Evolutionary conservation across 768 basidiomycete species (phyloP).

Genomic region (Crassisporium funariophilum): DNA sequence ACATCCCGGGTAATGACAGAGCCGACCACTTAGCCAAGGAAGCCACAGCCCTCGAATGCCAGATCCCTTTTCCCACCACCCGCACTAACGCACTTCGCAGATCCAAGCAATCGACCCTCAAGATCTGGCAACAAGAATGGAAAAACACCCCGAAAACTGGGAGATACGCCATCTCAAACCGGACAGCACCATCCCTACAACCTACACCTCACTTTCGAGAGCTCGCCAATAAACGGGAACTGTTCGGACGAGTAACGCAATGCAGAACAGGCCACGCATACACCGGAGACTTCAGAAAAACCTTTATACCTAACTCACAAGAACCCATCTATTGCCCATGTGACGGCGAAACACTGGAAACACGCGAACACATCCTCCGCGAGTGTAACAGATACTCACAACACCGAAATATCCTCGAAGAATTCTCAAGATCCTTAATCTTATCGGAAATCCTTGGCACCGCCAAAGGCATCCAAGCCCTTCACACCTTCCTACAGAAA

Average conservation of each 20-base stretch:
- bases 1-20: constrained; percentile 22
- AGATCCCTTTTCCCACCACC: constrained; percentile 8
- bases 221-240: constrained; percentile 16
- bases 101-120: constrained; percentile 4
- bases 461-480: constrained; percentile 20
- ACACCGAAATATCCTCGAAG: constrained; percentile 15
- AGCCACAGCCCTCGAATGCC: constrained; percentile 9
- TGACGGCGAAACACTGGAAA: constrained; percentile 18
- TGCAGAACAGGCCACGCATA: constrained; percentile 28
- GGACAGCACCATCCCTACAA: constrained; percentile 15
- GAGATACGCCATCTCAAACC: constrained; percentile 16
- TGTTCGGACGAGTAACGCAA: constrained; percentile 26
- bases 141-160: constrained; percentile 3
- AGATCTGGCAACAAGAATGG: constrained; percentile 21
- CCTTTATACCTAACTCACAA: constrained; percentile 16
- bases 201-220: constrained; percentile 8
- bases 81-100: constrained; percentile 14
- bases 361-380: constrained; percentile 15
- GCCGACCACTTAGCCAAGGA: constrained; percentile 28
- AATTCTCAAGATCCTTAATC: constrained; percentile 4
- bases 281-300: constrained; percentile 27
- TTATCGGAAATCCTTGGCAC: constrained; percentile 25
- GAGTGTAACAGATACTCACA: constrained; percentile 13
- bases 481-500: constrained; percentile 17
- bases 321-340: constrained; percentile 24